Evolutionary conservation across 306 rosid genomes (phyloP), one percentile per base, ranked within the genome.

Genomic region (Sophora flavescens): DNA sequence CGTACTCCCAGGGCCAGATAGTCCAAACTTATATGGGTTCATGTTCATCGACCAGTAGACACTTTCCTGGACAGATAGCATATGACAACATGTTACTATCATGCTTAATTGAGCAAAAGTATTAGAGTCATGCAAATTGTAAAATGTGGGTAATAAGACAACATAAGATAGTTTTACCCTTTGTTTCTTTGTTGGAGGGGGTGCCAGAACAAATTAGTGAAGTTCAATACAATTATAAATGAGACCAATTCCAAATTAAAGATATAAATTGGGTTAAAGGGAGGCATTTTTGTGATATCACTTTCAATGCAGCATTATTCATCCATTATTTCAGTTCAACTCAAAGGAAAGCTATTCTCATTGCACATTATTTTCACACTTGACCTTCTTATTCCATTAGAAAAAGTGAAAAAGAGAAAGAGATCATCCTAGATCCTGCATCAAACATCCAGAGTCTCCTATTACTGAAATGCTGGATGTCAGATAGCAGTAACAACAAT

Each of bases 11-110:
- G 83, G 86, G 70, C 88, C 90, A 61, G 90, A 84, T 47, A 85
- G 50, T 70, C 86, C 97, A 85, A 85, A 91, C 76, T 89, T 94
- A 86, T 94, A 91, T 4, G 88, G 81, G 72, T 83, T 80, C 97
- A 87, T 88, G 84, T 90, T 91, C 96, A 89, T 90, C 57, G 98
- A 91, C 97, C 98, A 94, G 82, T 91, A 86, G 26, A 77, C 84
- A 84, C 87, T 81, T 72, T 89, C 97, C 97, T 91, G 84, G 74
- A 83, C 63, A 79, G 30, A 44, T 12, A 78, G 60, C 60, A 80
- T 35, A 79, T 63, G 56, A 64, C 39, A 57, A 17, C 42, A 62
- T 16, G 50, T 45, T 32, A 80, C 17, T 22, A 8, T 58, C 63
- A 59, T 41, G 60, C 68, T 72, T 51, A 13, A 78, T 39, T 33